Conservation (phyloP, 768 basidiomycete species). For the Kwoniella dejecticola region DNA sequence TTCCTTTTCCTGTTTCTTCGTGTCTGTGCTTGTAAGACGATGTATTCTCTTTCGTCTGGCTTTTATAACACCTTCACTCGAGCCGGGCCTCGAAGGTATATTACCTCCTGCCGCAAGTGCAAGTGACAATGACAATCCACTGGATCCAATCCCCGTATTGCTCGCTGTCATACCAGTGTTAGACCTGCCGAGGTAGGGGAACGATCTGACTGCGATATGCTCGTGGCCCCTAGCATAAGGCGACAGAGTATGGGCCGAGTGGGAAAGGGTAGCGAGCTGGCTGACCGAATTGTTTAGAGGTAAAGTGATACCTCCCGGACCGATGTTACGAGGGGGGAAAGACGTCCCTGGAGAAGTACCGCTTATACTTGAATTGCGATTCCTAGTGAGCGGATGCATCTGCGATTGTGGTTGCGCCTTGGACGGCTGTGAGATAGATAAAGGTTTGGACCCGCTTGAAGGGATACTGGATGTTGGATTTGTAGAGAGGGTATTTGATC, state of each 20-base stretch:
- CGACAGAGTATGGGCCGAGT: conserved; percentile 89
- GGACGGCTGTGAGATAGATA: conserved; percentile 21
- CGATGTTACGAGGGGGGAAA: conserved; percentile 39
- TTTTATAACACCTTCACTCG: conserved; percentile 63
- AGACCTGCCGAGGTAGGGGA: conserved; percentile 61
- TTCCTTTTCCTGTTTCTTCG: background rate
- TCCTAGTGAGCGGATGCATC: background rate
- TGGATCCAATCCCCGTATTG: background rate
- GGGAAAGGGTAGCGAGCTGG: conserved; percentile 79
- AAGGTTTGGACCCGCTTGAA: conserved; percentile 32
- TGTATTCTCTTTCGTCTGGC: conserved; percentile 76
- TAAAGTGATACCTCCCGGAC: conserved; percentile 44
- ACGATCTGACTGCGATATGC: conserved; percentile 89
- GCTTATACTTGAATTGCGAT: conserved; percentile 7
- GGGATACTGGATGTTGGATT: conserved; percentile 28
- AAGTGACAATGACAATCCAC: background rate
- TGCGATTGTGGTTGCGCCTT: conserved; percentile 17
- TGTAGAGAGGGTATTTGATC: conserved; percentile 8
- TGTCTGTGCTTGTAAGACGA: conserved; percentile 60
- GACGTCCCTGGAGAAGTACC: conserved; percentile 38
- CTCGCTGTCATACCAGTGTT: conserved; percentile 11
- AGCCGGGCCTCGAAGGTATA: background rate
- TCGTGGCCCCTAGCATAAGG: conserved; percentile 88
- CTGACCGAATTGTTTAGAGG: conserved; percentile 73
- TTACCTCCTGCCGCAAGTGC: background rate